Evolutionary conservation across 352 stramenopile species (phyloP).

Genomic region (Globisporangium recalcitrans): DNA sequence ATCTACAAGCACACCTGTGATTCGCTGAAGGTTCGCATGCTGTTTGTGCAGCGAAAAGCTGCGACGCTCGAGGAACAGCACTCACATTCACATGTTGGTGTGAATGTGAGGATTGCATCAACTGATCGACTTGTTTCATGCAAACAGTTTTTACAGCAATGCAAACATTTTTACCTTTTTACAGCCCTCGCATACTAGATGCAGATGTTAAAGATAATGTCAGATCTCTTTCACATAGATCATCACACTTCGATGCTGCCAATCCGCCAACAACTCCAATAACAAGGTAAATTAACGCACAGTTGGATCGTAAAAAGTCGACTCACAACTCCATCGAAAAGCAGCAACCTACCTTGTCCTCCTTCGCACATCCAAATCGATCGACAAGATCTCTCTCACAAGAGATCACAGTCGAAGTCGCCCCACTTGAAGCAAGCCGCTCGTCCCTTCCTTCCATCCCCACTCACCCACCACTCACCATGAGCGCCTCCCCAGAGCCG

Average conservation of each 20-base stretch:
- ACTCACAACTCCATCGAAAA: background rate
- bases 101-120: conserved; percentile 1
- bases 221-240: background rate
- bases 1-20: too few relatives aligned
- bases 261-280: background rate
- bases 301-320: conserved; percentile 9
- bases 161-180: conserved; percentile 7
- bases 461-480: conserved; percentile 11
- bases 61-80: background rate
- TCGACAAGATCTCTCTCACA: background rate
- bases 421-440: conserved; percentile 11
- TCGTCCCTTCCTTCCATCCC: background rate
- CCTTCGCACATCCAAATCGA: background rate
- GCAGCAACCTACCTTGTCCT: background rate
- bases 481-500: conserved; percentile 45
- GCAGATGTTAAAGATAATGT: background rate
- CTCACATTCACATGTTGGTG: background rate
- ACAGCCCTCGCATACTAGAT: background rate
- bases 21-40: too few relatives aligned
- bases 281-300: background rate
- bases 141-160: too few relatives aligned
- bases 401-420: background rate
- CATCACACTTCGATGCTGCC: too few relatives aligned
- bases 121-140: background rate
- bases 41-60: too few relatives aligned